A percentile compares a stretch with the other conserved stretches of the same genome.
These are phyloP conservation scores for Globisporangium apiculatum DNA, from an alignment of 352 stramenopile genomes.

Conservation along the genomic window DNA sequence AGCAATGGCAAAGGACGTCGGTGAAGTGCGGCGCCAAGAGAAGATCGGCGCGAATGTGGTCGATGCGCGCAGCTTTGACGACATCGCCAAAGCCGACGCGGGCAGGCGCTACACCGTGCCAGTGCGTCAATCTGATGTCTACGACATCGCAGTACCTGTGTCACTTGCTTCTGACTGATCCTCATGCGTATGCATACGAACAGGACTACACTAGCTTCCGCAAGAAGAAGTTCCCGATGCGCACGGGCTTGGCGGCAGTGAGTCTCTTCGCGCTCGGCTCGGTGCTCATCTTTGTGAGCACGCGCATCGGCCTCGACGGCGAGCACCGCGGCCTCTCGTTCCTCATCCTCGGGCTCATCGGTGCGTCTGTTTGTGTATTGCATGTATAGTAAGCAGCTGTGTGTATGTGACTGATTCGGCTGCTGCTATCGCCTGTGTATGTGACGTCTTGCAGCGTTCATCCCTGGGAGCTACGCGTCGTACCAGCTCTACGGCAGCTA, in stretches of 20 bases:
- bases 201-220: slow-evolving; percentile 10
- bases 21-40: slow-evolving; percentile 26
- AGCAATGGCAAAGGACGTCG: slow-evolving; percentile 51
- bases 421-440: neutral
- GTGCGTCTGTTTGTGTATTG: slow-evolving; percentile 18
- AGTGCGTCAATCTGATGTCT: slow-evolving; percentile 4
- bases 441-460: slow-evolving; percentile 48
- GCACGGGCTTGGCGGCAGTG: slow-evolving; percentile 62
- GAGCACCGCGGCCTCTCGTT: slow-evolving; percentile 71
- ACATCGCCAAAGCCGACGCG: slow-evolving; percentile 28
- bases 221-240: slow-evolving; percentile 57
- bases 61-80: slow-evolving; percentile 17
- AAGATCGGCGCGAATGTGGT: slow-evolving; percentile 12
- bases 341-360: slow-evolving; percentile 72
- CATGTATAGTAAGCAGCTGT: too few relatives aligned
- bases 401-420: too few relatives aligned
- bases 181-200: slow-evolving; percentile 19
- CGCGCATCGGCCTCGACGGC: slow-evolving; percentile 62
- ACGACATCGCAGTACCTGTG: neutral
- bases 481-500: slow-evolving; percentile 74
- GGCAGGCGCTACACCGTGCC: slow-evolving; percentile 19
- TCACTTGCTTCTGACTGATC: neutral
- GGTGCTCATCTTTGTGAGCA: slow-evolving; percentile 72
- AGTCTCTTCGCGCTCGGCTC: slow-evolving; percentile 68
- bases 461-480: slow-evolving; percentile 73